phyloP scores from a whole-genome alignment of 192 early-diverging fungal species.

The Mortierella alpina region DNA sequence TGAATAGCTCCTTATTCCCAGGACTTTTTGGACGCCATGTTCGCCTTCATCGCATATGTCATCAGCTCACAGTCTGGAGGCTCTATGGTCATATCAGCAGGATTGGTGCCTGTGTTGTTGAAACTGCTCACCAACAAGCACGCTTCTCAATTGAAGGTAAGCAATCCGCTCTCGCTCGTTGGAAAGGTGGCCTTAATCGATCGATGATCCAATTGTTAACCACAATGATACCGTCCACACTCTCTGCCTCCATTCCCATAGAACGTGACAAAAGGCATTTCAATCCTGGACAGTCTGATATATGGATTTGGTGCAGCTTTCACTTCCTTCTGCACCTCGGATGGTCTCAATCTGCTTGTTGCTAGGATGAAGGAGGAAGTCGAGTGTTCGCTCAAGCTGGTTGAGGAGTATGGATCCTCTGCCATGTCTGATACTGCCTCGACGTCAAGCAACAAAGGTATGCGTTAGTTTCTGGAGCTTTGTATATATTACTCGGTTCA shows the following conservation, averaged over 20 bases:
- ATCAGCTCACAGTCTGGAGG: constrained; percentile 83
- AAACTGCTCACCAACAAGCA: constrained; percentile 75
- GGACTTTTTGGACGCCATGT: constrained; percentile 87
- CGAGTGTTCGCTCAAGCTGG: constrained; percentile 55
- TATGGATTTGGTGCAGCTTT: constrained; percentile 81
- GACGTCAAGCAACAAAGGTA: constrained; percentile 6
- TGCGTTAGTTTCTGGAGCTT: background rate
- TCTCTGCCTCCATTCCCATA: constrained; percentile 17
- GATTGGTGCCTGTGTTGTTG: constrained; percentile 84
- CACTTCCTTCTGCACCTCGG: constrained; percentile 81
- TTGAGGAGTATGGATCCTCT: constrained; percentile 18
- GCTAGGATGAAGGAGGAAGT: constrained; percentile 81
- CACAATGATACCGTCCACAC: background rate
- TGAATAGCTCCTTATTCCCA: constrained; percentile 56
- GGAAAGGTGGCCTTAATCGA: too few relatives aligned
- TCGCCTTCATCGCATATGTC: constrained; percentile 80
- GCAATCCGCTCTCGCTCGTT: too few relatives aligned
- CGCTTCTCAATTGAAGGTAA: constrained; percentile 71
- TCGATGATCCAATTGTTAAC: background rate
- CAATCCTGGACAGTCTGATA: constrained; percentile 83
- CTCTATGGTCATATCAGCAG: constrained; percentile 90
- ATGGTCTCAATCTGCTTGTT: constrained; percentile 84
- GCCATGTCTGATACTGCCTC: constrained; percentile 49
- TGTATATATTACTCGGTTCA: background rate
- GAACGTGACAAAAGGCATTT: constrained; percentile 75